Evolutionary conservation across 345 rosid genomes (phyloP), one percentile per base, ranked within the genome.

Genomic region (Euphorbia tirucalli): DNA sequence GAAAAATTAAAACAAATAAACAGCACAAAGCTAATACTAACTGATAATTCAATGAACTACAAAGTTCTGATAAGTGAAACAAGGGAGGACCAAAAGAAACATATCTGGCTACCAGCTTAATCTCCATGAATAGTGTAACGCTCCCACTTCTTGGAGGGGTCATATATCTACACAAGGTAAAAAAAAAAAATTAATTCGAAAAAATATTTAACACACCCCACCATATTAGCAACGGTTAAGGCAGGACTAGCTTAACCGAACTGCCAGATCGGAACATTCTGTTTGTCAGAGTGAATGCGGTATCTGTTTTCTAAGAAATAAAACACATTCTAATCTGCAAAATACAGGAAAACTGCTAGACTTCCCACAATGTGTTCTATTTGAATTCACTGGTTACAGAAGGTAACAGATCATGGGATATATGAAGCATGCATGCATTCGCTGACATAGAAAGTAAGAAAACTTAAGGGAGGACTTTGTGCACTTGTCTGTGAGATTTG

Each of bases 101-200:
- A 27, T 5, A 30, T 10, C 43, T 11, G 5, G 46, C 67, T 7
- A 44, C 19, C 5, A 49, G 28, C 62, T 91, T 75, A 93, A 73
- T 93, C 97, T 1, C 98, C 98, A 14, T 93, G 98, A 74, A 93
- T 89, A 61, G 98, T 93, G 82, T 91, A 93, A 3, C 97, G 94
- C 82, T 91, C 96, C 97, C 97, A 93, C 80, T 88, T 93, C 87
- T 74, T 88, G 1, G 96, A 74, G 27, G 97, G 94, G 62, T 93
- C 98, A 70, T 93, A 93, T 73, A 91, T 93, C 97, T 93, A 68
- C 16, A 55, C 15, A 25, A 35, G 30, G 30, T 27, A 61, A 46
- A 72, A 4, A 0, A 27, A 24, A 30, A 61, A 3, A 60, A 24
- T 58, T 48, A 10, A 39, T 4, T 28, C 25, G 16, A 58, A 15